Evolutionary conservation across 1,284 basidiomycete species (phyloP).

Genomic region (Tetrapyrgos nigripes): DNA sequence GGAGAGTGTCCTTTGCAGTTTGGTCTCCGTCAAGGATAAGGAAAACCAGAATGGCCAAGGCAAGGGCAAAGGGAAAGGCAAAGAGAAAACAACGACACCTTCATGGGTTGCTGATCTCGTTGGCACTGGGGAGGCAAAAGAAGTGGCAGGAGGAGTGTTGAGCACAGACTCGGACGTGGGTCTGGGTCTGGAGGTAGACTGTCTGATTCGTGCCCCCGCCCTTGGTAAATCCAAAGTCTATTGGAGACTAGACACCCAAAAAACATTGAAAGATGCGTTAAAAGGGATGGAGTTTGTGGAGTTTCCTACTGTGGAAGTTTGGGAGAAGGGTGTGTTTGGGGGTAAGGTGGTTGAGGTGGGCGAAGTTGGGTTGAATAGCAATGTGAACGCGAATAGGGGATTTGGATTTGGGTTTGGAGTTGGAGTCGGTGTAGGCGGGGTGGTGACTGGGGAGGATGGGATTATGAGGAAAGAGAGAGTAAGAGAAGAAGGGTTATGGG

Average conservation of each 20-base stretch:
- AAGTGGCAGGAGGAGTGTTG: background rate
- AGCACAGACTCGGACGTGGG: too few relatives aligned
- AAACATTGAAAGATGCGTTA: slow-evolving; percentile 37
- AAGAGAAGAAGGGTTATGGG: slow-evolving; percentile 54
- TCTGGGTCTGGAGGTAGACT: too few relatives aligned
- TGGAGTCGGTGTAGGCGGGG: too few relatives aligned
- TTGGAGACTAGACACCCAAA: background rate
- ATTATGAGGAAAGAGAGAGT: slow-evolving; percentile 40
- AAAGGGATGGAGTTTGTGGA: slow-evolving; percentile 75
- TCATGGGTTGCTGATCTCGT: background rate
- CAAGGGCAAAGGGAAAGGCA: slow-evolving; percentile 2
- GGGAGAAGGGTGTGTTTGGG: slow-evolving; percentile 60
- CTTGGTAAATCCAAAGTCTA: background rate
- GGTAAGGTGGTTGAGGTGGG: slow-evolving; percentile 56
- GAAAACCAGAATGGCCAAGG: slow-evolving; percentile 5
- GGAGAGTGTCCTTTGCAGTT: slow-evolving; percentile 52
- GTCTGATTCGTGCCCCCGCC: background rate
- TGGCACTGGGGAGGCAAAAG: background rate
- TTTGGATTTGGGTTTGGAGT: too few relatives aligned
- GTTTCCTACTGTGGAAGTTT: slow-evolving; percentile 81
- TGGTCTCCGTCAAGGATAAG: slow-evolving; percentile 32
- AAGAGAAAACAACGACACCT: background rate
- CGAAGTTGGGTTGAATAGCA: too few relatives aligned
- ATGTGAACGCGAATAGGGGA: too few relatives aligned
- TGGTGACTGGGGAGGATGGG: background rate